A percentile compares a stretch with the other conserved stretches of the same genome.
phyloP scores from a whole-genome alignment of 176 grass and related monocot genomes.

The Secale cereale region DNA sequence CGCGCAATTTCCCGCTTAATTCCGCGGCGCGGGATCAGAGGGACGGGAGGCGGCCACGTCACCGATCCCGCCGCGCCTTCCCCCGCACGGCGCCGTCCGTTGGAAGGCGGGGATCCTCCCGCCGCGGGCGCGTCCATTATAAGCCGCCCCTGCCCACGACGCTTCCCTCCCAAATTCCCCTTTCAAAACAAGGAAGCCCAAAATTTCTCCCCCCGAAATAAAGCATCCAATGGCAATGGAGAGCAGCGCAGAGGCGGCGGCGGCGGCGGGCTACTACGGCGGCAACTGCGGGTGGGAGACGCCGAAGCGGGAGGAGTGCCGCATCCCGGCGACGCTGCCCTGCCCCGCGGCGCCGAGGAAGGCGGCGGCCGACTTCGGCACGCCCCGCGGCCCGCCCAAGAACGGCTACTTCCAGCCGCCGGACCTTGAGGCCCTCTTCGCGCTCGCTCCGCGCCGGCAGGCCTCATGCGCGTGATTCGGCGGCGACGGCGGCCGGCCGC shows the following conservation, averaged over 20 bases:
- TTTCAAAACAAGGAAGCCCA: slow-evolving; percentile 41
- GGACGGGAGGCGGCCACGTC: slow-evolving; percentile 22
- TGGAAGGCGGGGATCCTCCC: slow-evolving; percentile 18
- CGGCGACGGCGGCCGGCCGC: not conserved
- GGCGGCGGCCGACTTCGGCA: slow-evolving; percentile 36
- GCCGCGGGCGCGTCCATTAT: slow-evolving; percentile 19
- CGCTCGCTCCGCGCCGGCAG: slow-evolving; percentile 51
- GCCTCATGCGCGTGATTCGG: slow-evolving; percentile 46
- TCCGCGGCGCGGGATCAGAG: not conserved
- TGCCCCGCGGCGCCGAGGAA: slow-evolving; percentile 79
- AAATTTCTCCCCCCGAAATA: slow-evolving; percentile 17
- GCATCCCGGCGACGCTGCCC: slow-evolving; percentile 52
- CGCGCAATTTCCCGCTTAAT: slow-evolving; percentile 34
- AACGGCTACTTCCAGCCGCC: slow-evolving; percentile 89
- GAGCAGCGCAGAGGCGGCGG: slow-evolving; percentile 20
- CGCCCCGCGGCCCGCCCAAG: slow-evolving; percentile 63
- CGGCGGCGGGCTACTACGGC: not conserved
- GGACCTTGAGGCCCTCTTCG: slow-evolving; percentile 72
- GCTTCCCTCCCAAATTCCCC: slow-evolving; percentile 59
- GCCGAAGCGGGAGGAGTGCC: slow-evolving; percentile 74
- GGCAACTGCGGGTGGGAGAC: slow-evolving; percentile 65
- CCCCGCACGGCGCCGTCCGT: slow-evolving; percentile 53
- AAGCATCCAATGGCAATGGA: slow-evolving; percentile 58
- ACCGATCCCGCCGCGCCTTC: not conserved
- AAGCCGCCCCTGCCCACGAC: slow-evolving; percentile 1